These are phyloP conservation scores for Prunus mira DNA, from an alignment of 306 rosid species.

Conservation along the genomic window DNA sequence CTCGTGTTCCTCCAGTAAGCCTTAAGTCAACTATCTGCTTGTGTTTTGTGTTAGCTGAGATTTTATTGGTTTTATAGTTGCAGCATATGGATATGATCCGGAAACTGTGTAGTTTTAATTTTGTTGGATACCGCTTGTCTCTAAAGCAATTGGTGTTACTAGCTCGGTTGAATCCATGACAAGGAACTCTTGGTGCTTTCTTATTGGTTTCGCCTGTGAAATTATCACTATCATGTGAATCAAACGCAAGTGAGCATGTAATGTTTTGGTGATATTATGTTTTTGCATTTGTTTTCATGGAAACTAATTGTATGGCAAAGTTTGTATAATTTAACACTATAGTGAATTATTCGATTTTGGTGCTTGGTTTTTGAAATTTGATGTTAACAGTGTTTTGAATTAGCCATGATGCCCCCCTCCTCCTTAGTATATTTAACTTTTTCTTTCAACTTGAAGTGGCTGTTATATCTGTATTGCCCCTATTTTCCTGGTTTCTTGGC, in stretches of 20 bases:
- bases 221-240: neutral
- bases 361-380: neutral
- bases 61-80: neutral
- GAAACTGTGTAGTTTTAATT: conserved; percentile 2
- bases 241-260: neutral
- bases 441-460: no score
- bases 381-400: neutral
- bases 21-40: neutral
- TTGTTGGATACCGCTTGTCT: conserved; percentile 1
- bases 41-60: neutral
- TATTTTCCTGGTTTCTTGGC: no score
- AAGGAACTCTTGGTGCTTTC: neutral
- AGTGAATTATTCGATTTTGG: neutral
- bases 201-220: neutral
- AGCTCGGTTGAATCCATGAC: neutral
- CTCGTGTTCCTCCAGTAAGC: conserved; percentile 50
- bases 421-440: neutral
- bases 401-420: neutral
- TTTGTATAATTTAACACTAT: no score
- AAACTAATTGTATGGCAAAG: neutral
- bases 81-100: neutral
- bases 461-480: no score
- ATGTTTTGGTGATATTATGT: neutral
- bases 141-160: neutral
- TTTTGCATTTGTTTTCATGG: neutral